Percentiles rank a stretch among this genome's conserved stretches.
Evolutionary conservation across 495 filamentous ascomycete genomes (phyloP).

Genomic region (Bacidia gigantensis): DNA sequence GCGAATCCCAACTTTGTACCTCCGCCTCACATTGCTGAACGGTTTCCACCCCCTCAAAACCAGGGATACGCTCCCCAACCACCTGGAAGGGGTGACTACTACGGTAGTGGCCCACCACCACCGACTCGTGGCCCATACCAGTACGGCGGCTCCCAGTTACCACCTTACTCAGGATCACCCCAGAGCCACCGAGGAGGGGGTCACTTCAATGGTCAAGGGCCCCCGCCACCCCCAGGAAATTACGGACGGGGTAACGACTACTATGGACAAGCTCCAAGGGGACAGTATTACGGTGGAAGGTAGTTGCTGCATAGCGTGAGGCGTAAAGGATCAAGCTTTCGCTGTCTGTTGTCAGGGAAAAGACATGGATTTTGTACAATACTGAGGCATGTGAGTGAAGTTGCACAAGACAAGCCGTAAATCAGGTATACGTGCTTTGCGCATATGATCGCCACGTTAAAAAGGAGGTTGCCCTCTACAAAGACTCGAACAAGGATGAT

Average conservation of each 20-base stretch:
- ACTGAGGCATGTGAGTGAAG: no score
- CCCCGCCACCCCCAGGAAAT: constrained; percentile 6
- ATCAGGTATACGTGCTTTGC: no score
- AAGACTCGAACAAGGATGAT: no score
- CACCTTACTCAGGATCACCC: constrained; percentile 6
- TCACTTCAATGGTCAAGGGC: constrained; percentile 1
- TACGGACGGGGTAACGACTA: constrained; percentile 2
- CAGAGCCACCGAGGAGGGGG: constrained; percentile 2
- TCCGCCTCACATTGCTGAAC: constrained; percentile 14
- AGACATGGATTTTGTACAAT: no score
- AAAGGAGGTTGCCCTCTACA: no score
- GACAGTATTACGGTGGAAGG: neutral
- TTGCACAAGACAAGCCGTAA: no score
- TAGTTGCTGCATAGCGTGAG: neutral
- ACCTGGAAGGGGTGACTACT: neutral
- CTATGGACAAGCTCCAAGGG: neutral
- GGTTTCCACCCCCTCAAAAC: constrained; percentile 14
- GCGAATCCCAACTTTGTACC: constrained; percentile 37
- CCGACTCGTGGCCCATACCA: constrained; percentile 4
- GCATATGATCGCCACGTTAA: no score
- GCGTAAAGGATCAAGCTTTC: neutral
- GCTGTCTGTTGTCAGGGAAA: no score
- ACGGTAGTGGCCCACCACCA: constrained; percentile 7
- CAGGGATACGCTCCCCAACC: constrained; percentile 4
- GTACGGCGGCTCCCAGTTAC: constrained; percentile 4